These are phyloP conservation scores for Aspergillus uvarum DNA, from an alignment of 2,329 filamentous ascomycete genomes.

Conservation along the genomic window DNA sequence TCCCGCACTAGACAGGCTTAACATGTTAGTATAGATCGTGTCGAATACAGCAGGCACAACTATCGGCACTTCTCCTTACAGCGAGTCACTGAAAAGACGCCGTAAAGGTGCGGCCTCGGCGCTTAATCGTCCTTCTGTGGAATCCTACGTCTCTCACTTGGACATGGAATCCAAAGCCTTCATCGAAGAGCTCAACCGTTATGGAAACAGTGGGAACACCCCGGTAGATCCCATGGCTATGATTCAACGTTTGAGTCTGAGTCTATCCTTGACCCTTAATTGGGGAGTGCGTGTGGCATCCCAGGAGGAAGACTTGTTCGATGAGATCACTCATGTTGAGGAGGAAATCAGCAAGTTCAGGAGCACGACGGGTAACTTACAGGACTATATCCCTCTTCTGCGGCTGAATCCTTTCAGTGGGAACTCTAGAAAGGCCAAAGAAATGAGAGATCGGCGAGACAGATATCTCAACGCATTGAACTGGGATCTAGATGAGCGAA, in stretches of 20 bases:
- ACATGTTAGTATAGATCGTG: constrained; percentile 48
- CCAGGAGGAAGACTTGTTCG: constrained; percentile 62
- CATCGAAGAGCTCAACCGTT: constrained; percentile 58
- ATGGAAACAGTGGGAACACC: constrained; percentile 55
- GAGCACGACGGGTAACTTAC: constrained; percentile 76
- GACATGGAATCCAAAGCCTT: constrained; percentile 65
- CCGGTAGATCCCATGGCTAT: constrained; percentile 66
- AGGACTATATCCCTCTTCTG: constrained; percentile 74
- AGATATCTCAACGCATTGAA: constrained; percentile 61
- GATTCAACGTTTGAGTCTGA: constrained; percentile 64
- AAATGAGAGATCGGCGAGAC: constrained; percentile 61
- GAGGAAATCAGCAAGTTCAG: constrained; percentile 70
- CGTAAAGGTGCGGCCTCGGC: constrained; percentile 66
- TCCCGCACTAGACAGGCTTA: background rate
- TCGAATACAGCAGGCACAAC: constrained; percentile 67
- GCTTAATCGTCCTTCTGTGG: constrained; percentile 63
- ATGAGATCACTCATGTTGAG: constrained; percentile 73
- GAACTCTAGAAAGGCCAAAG: constrained; percentile 59
- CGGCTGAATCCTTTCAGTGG: constrained; percentile 64
- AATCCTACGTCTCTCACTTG: constrained; percentile 62
- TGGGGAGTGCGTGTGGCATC: constrained; percentile 64
- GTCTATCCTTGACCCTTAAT: constrained; percentile 64
- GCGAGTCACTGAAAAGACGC: constrained; percentile 62
- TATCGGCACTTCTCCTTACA: constrained; percentile 67
- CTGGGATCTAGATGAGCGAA: constrained; percentile 58